Evolutionary conservation across 176 grass and related monocot species (phyloP).

Genomic region (Aegilops longissima): DNA sequence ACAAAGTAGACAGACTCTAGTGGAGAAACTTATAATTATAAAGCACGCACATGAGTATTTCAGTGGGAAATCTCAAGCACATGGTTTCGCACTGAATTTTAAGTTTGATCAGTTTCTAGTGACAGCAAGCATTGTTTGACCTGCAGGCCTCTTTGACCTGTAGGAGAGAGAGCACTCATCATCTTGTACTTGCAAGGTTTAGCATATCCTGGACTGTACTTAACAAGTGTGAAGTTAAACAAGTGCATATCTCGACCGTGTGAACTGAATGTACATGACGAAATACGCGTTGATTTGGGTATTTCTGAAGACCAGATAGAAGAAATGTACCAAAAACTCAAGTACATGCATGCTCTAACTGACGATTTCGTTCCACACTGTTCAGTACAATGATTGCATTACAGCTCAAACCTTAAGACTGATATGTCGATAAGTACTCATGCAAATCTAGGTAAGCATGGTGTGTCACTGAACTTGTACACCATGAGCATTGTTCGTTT

Average conservation of each 20-base stretch:
- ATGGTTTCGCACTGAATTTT: not conserved
- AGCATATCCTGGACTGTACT: conserved; percentile 10
- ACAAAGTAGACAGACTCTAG: not conserved
- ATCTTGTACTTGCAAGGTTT: conserved; percentile 13
- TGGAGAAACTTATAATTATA: no score
- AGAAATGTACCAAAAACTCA: conserved; percentile 28
- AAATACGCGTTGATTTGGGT: no score
- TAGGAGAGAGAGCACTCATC: not conserved
- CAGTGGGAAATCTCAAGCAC: not conserved
- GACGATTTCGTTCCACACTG: not conserved
- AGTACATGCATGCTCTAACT: conserved; percentile 23
- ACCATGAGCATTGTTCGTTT: no score
- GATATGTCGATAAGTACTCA: no score
- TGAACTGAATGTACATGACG: no score
- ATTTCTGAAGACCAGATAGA: not conserved
- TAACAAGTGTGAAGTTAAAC: conserved; percentile 16
- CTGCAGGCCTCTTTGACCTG: not conserved
- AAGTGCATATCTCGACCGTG: not conserved
- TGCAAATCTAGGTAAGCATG: no score
- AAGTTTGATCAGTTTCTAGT: not conserved
- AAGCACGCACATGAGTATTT: not conserved
- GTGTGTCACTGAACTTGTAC: no score
- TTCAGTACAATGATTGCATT: not conserved
- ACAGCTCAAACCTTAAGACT: no score
- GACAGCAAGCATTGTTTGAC: conserved; percentile 24